A percentile compares a stretch with the other conserved stretches of the same genome.
Evolutionary conservation across 1,139 yeast species (phyloP).

Genomic region (Blastobotrys illinoisensis): DNA sequence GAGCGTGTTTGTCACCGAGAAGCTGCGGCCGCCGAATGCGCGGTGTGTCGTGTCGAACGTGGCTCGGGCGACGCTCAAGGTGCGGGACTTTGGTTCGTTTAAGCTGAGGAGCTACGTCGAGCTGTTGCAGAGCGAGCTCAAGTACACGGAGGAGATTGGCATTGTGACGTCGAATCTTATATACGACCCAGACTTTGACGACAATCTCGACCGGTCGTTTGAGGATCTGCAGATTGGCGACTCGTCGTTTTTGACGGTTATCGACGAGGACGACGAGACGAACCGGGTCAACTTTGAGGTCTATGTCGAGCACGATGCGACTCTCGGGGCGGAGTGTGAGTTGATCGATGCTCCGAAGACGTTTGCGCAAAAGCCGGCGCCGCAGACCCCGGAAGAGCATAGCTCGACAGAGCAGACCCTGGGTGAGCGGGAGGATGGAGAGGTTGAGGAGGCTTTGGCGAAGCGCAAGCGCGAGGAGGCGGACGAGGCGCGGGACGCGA

Average conservation of each 20-base stretch:
- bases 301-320: slow-evolving; percentile 35
- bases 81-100: slow-evolving; percentile 29
- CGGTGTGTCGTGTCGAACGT: slow-evolving; percentile 71
- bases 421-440: slow-evolving; percentile 7
- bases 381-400: slow-evolving; percentile 8
- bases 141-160: slow-evolving; percentile 61
- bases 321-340: slow-evolving; percentile 12
- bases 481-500: slow-evolving; percentile 4
- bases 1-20: slow-evolving; percentile 62
- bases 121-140: slow-evolving; percentile 43
- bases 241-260: slow-evolving; percentile 61
- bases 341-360: slow-evolving; percentile 14
- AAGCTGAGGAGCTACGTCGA: slow-evolving; percentile 43
- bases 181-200: slow-evolving; percentile 87
- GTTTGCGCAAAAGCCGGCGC: slow-evolving; percentile 13
- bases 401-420: no score
- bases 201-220: slow-evolving; percentile 51
- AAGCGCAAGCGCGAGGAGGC: slow-evolving; percentile 21
- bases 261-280: slow-evolving; percentile 69
- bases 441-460: slow-evolving; percentile 5
- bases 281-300: slow-evolving; percentile 60
- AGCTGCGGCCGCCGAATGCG: slow-evolving; percentile 55
- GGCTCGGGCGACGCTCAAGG: slow-evolving; percentile 45
- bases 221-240: slow-evolving; percentile 49
- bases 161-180: slow-evolving; percentile 59